These are phyloP conservation scores for Hypoxylon sp. DNA, from an alignment of 2,329 filamentous ascomycete species.

Conservation along the genomic window DNA sequence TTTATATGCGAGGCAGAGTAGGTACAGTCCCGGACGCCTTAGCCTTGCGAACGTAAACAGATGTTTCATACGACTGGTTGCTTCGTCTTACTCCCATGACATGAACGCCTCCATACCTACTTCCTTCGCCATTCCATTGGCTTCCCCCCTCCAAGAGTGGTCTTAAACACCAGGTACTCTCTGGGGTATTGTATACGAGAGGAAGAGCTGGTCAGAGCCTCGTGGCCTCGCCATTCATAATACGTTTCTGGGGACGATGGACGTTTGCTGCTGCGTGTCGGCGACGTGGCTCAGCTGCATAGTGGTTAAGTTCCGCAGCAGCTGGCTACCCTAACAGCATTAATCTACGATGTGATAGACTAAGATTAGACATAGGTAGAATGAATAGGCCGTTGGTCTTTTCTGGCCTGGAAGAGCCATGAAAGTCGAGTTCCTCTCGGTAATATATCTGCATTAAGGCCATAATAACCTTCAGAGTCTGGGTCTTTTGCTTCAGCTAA, in stretches of 20 bases:
- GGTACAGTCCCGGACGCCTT: conserved; percentile 32
- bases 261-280: conserved; percentile 1
- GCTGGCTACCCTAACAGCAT: conserved; percentile 1
- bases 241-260: conserved; percentile 4
- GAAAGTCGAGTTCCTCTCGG: no score
- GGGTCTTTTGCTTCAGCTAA: no score
- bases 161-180: background rate
- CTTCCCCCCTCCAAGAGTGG: background rate
- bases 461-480: no score
- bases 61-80: conserved; percentile 9
- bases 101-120: conserved; percentile 7
- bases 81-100: conserved; percentile 1
- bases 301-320: conserved; percentile 1
- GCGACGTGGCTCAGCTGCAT: background rate
- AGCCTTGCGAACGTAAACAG: conserved; percentile 7
- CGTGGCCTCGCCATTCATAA: background rate
- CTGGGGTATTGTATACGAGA: background rate
- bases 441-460: no score
- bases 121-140: conserved; percentile 1
- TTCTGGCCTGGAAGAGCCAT: background rate
- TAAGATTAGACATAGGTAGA: background rate
- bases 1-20: conserved; percentile 40
- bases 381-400: conserved; percentile 5
- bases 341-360: conserved; percentile 14
- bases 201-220: background rate